Base-by-base conservation (phyloP, 1,139 yeast genomes). In the Arxiozyma telluris region DNA sequence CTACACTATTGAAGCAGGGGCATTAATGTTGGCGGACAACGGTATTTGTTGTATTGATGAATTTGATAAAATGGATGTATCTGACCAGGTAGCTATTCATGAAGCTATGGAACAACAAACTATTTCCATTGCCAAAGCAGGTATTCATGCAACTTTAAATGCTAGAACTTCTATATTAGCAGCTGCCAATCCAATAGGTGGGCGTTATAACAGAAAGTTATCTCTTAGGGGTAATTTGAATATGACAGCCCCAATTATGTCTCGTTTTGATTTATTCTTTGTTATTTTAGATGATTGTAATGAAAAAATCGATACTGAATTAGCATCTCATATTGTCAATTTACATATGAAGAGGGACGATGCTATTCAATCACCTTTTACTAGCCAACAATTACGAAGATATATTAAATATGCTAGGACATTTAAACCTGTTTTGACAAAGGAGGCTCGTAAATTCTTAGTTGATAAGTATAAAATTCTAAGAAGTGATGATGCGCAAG, bases 101-200 rank as follows among this genome's bases (percentile, higher is more conserved):
- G 99, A 93, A 75, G 99, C 98, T 18, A 93, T 93, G 99, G 98
- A 93, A 76, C 98, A 93, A 72, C 98, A 93, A 70, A 93, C 98
- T 0, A 93, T 93, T 59, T 90, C 97, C 17, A 93, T 93, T 65
- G 97, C 98, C 25, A 93, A 93, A 70, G 98, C 98, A 1, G 98
- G 98, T 65, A 93, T 93, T 58, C 98, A 93, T 68, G 98, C 98
- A 7, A 93, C 98, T 0, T 74, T 93, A 64, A 93, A 93, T 69
- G 98, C 98, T 1, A 80, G 98, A 66, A 90, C 98, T 0, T 88
- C 97, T 0, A 93, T 93, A 61, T 73, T 93, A 56, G 98, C 98
- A 0, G 98, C 98, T 20, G 98, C 99, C 0, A 93, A 93, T 69
- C 99, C 99, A 18, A 82, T 93, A 53, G 95, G 93, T 38, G 98